These are phyloP conservation scores for Sutorius australiensis DNA, from an alignment of 768 basidiomycete genomes.

Conservation along the genomic window DNA sequence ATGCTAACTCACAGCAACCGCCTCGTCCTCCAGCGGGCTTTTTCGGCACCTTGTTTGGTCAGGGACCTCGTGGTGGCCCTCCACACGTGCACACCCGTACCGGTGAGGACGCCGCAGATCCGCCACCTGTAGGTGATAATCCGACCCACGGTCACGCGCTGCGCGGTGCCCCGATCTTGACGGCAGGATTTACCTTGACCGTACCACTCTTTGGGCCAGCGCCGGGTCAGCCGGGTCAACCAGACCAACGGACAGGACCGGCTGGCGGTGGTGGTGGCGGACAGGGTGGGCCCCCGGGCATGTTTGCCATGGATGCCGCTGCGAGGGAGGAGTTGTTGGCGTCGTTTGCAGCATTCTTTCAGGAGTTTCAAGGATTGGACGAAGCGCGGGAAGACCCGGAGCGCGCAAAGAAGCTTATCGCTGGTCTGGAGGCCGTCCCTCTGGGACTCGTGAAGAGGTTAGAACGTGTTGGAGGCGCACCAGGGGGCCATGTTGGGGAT, in stretches of 20 bases:
- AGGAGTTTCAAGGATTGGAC: conserved; percentile 27
- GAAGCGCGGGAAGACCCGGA: conserved; percentile 59
- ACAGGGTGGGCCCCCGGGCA: conserved; percentile 7
- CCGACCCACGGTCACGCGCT: conserved; percentile 20
- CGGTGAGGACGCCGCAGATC: conserved; percentile 27
- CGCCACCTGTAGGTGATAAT: conserved; percentile 19
- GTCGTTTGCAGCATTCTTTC: conserved; percentile 27
- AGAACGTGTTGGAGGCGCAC: conserved; percentile 44
- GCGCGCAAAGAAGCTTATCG: conserved; percentile 59
- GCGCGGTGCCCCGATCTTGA: conserved; percentile 21
- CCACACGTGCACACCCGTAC: conserved; percentile 23
- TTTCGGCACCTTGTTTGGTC: conserved; percentile 27
- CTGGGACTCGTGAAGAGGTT: conserved; percentile 62
- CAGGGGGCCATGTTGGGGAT: conserved; percentile 30
- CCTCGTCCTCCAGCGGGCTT: conserved; percentile 17
- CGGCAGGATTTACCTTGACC: conserved; percentile 34
- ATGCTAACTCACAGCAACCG: conserved; percentile 20
- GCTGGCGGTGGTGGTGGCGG: neutral
- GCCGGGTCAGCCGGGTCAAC: neutral
- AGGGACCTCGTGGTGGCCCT: conserved; percentile 12
- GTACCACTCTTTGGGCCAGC: conserved; percentile 31
- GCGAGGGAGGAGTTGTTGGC: conserved; percentile 23
- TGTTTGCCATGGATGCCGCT: conserved; percentile 18
- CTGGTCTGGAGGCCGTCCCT: conserved; percentile 64
- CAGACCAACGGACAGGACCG: neutral